These are phyloP conservation scores for Breviolum minutum DNA, from an alignment of 73 alveolate genomes.

Conservation along the genomic window DNA sequence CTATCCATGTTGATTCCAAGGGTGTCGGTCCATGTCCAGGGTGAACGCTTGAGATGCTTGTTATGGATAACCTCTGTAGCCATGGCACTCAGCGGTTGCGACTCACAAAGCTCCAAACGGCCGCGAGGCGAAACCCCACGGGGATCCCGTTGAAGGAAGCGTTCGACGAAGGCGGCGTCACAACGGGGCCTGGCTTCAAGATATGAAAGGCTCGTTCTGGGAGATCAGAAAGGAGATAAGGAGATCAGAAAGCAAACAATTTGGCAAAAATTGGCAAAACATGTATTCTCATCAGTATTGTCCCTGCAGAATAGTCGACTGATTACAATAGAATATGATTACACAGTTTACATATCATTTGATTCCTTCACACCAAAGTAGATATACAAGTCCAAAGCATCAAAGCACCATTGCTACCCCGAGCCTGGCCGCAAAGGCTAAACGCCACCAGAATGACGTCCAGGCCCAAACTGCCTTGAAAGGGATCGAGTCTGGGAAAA, in stretches of 20 bases:
- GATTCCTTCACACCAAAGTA: no score
- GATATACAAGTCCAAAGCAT: neutral
- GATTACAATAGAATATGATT: neutral
- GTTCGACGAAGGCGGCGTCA: conserved; percentile 2
- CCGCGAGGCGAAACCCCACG: neutral
- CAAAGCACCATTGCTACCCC: neutral
- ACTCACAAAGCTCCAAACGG: neutral
- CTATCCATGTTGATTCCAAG: no score
- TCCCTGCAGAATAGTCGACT: no score
- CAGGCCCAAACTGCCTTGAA: neutral
- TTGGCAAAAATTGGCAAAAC: no score
- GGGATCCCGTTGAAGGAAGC: neutral
- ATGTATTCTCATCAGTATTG: no score
- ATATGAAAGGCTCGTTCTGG: neutral
- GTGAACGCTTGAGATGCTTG: neutral
- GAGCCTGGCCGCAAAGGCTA: conserved; percentile 7
- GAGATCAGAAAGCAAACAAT: neutral
- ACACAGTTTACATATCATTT: no score
- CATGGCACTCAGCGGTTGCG: conserved; percentile 1
- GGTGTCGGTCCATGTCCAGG: neutral
- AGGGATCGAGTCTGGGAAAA: no score
- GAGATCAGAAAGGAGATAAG: no score
- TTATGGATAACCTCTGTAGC: neutral
- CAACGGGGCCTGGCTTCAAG: neutral
- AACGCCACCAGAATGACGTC: conserved; percentile 8